phyloP scores from a whole-genome alignment of 352 stramenopile genomes.

The Pythium phragmitis region DNA sequence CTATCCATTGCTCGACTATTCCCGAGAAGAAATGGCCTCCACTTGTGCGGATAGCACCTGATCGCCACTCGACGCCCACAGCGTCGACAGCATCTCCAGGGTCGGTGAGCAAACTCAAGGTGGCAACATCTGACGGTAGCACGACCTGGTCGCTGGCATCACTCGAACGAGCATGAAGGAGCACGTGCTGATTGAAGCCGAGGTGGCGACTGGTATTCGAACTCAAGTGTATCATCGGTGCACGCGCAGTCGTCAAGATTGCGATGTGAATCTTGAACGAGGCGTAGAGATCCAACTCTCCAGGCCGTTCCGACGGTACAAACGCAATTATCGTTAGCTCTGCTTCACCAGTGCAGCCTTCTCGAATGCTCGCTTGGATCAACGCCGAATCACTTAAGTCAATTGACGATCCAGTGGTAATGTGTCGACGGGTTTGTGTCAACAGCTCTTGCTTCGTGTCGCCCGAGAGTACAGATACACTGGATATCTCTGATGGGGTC shows the following conservation, averaged over 20 bases:
- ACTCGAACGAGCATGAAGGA: background rate
- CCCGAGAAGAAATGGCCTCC: background rate
- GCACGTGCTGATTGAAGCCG: constrained; percentile 15
- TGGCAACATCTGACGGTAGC: background rate
- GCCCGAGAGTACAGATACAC: background rate
- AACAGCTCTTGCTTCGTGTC: background rate
- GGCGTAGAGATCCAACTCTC: background rate
- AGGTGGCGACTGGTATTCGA: background rate
- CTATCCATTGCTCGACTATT: background rate
- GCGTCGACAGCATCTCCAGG: background rate
- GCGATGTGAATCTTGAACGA: constrained; percentile 11
- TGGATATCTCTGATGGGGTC: background rate
- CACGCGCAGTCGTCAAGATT: background rate
- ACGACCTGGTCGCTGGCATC: background rate
- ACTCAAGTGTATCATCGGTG: background rate
- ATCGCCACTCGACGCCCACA: background rate
- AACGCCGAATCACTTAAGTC: background rate
- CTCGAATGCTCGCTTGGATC: background rate
- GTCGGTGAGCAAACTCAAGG: background rate
- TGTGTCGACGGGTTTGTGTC: background rate
- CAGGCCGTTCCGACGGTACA: background rate
- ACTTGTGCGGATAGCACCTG: background rate
- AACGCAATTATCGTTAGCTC: background rate
- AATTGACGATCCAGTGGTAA: background rate
- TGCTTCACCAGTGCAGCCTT: constrained; percentile 1